A percentile compares a stretch with the other conserved stretches of the same genome.
phyloP scores from a whole-genome alignment of 1,284 basidiomycete genomes.

The Pseudozyma thailandica region DNA sequence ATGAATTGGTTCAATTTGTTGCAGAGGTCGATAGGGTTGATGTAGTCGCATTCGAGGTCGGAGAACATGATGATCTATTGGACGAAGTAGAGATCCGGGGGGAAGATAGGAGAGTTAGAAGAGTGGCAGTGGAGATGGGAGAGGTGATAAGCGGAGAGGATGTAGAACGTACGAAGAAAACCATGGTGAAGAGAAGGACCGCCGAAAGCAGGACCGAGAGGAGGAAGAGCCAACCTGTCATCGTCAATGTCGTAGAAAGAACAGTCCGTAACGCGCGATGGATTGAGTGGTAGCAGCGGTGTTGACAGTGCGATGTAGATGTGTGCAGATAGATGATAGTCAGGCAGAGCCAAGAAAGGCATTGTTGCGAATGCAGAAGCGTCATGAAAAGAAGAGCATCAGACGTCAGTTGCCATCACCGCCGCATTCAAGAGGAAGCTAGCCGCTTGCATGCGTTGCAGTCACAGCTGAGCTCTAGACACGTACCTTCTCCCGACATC shows the following conservation, averaged over 20 bases:
- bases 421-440: too few relatives aligned
- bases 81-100: not conserved
- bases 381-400: too few relatives aligned
- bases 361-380: too few relatives aligned
- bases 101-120: not conserved
- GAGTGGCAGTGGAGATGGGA: not conserved
- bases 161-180: constrained; percentile 63
- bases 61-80: constrained; percentile 96
- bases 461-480: too few relatives aligned
- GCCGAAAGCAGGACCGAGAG: constrained; percentile 66
- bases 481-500: constrained; percentile 54
- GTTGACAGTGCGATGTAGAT: too few relatives aligned
- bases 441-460: too few relatives aligned
- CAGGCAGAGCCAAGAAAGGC: too few relatives aligned
- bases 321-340: too few relatives aligned
- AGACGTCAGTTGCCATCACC: not conserved
- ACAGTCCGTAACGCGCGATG: not conserved
- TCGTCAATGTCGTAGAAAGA: not conserved
- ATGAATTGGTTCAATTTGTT: constrained; percentile 99
- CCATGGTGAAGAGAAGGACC: constrained; percentile 67
- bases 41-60: constrained; percentile 76
- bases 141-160: not conserved
- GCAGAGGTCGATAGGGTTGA: constrained; percentile 99
- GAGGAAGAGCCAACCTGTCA: constrained; percentile 65
- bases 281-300: too few relatives aligned